Evolutionary conservation across 805 yeast genomes (phyloP), one percentile per base, ranked within the genome.

Genomic region (Kodamaea leandrae): DNA sequence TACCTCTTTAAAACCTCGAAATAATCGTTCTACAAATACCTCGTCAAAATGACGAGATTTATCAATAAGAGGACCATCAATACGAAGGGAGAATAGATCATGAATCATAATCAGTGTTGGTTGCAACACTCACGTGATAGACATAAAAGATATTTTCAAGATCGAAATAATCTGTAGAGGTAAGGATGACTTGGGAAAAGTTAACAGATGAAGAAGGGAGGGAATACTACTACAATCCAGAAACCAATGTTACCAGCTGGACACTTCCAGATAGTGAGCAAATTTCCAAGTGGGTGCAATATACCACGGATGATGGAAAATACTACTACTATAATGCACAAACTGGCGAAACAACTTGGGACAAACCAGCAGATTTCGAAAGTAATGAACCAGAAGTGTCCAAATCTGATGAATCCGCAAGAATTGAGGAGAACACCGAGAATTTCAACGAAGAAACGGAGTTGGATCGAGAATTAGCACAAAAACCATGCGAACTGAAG

Each of bases 271-370:
- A 72, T 42, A 46, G 45, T 3, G 41, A 44, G 3, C 34, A 12
- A 8, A 25, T 20, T 16, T 20, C 25, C 6, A 28, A 42, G 28
- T 69, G 71, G 62, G 73, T 77, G 18, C 68, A 80, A 13, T 68
- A 64, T 27, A 63, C 65, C 15, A 71, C 82, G 1, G 77, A 76
- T 13, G 89, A 70, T 8, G 76, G 90, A 2, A 65, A 64, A 39
- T 66, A 69, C 14, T 88, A 88, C 59, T 89, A 85, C 66, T 82
- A 82, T 60, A 84, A 85, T 54, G 65, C 71, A 10, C 60, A 61
- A 19, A 77, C 91, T 0, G 74, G 78, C 4, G 80, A 80, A 52
- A 82, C 93, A 14, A 80, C 82, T 0, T 90, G 96, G 96, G 85
- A 81, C 14, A 60, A 77, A n/a, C 96, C 96, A 0, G 67, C 57